phyloP scores from a whole-genome alignment of 2,329 filamentous ascomycete species.

The Aspergillus floridensis region DNA sequence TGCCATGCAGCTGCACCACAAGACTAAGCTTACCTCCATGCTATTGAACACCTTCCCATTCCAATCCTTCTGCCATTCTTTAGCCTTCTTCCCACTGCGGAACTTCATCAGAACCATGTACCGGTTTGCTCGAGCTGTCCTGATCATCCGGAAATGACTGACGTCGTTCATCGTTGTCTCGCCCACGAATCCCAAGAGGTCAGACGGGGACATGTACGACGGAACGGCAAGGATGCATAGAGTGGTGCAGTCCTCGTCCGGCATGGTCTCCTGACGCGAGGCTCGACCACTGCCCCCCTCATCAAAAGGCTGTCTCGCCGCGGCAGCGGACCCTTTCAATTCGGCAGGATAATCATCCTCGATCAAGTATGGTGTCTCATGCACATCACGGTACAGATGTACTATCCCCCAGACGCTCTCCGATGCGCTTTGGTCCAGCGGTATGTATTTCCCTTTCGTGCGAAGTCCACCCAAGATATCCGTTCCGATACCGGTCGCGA shows the following conservation, averaged over 20 bases:
- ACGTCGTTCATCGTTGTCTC: slow-evolving; percentile 82
- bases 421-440: slow-evolving; percentile 67
- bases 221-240: slow-evolving; percentile 93
- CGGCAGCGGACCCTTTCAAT: slow-evolving; percentile 38
- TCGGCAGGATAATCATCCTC: slow-evolving; percentile 47
- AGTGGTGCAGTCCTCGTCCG: slow-evolving; percentile 69
- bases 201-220: slow-evolving; percentile 85
- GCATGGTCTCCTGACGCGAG: slow-evolving; percentile 14
- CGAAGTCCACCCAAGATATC: slow-evolving; percentile 62
- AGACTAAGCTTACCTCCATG: slow-evolving; percentile 65
- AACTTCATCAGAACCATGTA: slow-evolving; percentile 98
- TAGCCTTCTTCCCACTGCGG: slow-evolving; percentile 68
- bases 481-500: slow-evolving; percentile 51
- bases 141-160: slow-evolving; percentile 90
- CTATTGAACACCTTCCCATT: slow-evolving; percentile 92
- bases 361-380: slow-evolving; percentile 64
- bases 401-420: slow-evolving; percentile 90
- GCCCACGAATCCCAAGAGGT: slow-evolving; percentile 88
- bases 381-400: slow-evolving; percentile 83
- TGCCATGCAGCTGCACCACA: neutral
- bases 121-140: slow-evolving; percentile 81
- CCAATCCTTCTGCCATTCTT: slow-evolving; percentile 78
- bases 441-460: slow-evolving; percentile 77
- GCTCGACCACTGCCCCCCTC: slow-evolving; percentile 24
- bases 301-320: slow-evolving; percentile 28